These are phyloP conservation scores for Colletotrichum lupini DNA, from an alignment of 2,329 filamentous ascomycete genomes.

Conservation along the genomic window DNA sequence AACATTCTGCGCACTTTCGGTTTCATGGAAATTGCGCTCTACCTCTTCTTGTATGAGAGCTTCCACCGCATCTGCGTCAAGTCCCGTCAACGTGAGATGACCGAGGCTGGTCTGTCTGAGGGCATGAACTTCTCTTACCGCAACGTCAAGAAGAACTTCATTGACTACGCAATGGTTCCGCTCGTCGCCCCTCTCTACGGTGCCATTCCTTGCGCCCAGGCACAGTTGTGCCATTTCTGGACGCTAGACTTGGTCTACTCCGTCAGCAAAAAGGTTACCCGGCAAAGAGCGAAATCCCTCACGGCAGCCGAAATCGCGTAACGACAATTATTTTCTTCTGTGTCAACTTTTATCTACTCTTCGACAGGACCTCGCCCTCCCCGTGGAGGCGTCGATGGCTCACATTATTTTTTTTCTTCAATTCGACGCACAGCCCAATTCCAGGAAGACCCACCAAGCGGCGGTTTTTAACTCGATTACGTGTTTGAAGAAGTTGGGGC, in stretches of 20 bases:
- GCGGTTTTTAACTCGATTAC: constrained; percentile 38
- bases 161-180: constrained; percentile 74
- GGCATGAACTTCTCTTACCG: constrained; percentile 74
- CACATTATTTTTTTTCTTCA: constrained; percentile 37
- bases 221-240: constrained; percentile 77
- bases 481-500: constrained; percentile 43
- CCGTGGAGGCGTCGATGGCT: not conserved
- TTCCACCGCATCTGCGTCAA: constrained; percentile 73
- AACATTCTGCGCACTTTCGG: constrained; percentile 69
- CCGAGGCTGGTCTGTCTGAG: constrained; percentile 70
- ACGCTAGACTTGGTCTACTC: constrained; percentile 76
- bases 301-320: constrained; percentile 59
- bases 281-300: constrained; percentile 59
- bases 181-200: constrained; percentile 76
- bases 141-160: constrained; percentile 63
- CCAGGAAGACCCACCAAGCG: constrained; percentile 34
- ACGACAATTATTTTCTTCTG: constrained; percentile 37
- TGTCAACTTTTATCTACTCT: constrained; percentile 17
- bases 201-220: constrained; percentile 74
- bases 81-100: constrained; percentile 74
- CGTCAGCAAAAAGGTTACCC: constrained; percentile 76
- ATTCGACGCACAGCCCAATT: constrained; percentile 40
- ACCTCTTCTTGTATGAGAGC: constrained; percentile 74
- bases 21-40: constrained; percentile 71
- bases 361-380: constrained; percentile 9